Percentiles rank a stretch among this genome's conserved stretches.
Conservation (phyloP, 129 eudicot species). For the Pittosporum tobira region DNA sequence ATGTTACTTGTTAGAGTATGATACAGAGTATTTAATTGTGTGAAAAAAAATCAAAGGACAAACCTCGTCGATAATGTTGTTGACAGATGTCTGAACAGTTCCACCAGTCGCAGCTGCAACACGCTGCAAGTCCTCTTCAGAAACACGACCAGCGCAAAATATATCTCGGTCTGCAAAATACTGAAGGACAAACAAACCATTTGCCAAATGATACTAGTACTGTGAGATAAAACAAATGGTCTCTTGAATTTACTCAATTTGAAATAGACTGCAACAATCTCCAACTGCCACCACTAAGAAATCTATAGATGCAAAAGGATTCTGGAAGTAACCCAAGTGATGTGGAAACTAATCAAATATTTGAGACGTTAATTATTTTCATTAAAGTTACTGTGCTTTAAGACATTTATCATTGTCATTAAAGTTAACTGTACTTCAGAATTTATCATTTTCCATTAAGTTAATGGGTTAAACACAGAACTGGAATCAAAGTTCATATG, state of each 20-base stretch:
- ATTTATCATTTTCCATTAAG: background rate
- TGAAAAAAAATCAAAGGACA: background rate
- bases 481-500: background rate
- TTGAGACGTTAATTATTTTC: too few species aligned
- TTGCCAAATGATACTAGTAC: background rate
- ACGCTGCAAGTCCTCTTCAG: conserved; percentile 92
- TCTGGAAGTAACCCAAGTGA: too few species aligned
- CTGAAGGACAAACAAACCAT: conserved; percentile 31
- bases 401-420: too few species aligned
- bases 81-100: conserved; percentile 93
- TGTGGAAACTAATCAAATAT: too few species aligned
- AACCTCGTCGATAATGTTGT: conserved; percentile 92
- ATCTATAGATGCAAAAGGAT: background rate
- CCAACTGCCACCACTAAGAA: background rate
- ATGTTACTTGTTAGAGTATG: background rate
- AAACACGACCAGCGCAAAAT: conserved; percentile 96
- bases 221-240: background rate
- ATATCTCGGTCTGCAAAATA: conserved; percentile 99
- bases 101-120: conserved; percentile 98
- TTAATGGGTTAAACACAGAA: background rate
- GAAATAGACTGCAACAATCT: background rate
- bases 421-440: too few species aligned
- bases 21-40: too few species aligned
- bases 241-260: background rate
- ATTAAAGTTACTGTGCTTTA: too few species aligned